phyloP scores from a whole-genome alignment of 2,329 filamentous ascomycete genomes.

The Phoma sp. region DNA sequence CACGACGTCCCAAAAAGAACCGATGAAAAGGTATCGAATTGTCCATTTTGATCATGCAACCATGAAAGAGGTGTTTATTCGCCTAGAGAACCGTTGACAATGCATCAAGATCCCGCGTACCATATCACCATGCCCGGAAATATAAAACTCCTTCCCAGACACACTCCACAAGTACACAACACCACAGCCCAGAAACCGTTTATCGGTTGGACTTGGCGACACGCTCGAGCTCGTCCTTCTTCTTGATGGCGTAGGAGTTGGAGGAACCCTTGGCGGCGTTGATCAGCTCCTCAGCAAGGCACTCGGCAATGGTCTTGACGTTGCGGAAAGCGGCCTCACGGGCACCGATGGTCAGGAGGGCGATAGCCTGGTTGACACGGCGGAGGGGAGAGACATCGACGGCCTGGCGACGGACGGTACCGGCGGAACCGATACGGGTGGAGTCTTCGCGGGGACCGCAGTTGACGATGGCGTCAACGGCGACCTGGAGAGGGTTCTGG shows the following conservation, averaged over 20 bases:
- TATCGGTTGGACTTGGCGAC: slow-evolving; percentile 99
- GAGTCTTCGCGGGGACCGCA: slow-evolving; percentile 99
- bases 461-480: slow-evolving; percentile 99
- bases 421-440: slow-evolving; percentile 98
- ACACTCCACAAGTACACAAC: slow-evolving; percentile 32
- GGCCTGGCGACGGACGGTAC: slow-evolving; percentile 99
- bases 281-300: slow-evolving; percentile 99
- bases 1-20: slow-evolving; percentile 10
- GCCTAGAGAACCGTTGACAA: slow-evolving; percentile 46
- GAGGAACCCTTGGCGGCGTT: slow-evolving; percentile 99
- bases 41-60: slow-evolving; percentile 50
- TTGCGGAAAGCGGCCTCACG: slow-evolving; percentile 99
- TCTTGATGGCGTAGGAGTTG: slow-evolving; percentile 99
- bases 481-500: slow-evolving; percentile 99
- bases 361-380: slow-evolving; percentile 99
- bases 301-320: slow-evolving; percentile 99
- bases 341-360: slow-evolving; percentile 98
- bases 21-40: slow-evolving; percentile 35
- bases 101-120: slow-evolving; percentile 41
- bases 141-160: slow-evolving; percentile 45
- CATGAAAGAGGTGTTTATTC: slow-evolving; percentile 48
- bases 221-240: slow-evolving; percentile 99
- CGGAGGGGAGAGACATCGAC: slow-evolving; percentile 99
- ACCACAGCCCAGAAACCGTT: slow-evolving; percentile 53
- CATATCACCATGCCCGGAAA: slow-evolving; percentile 37